Evolutionary conservation across 1,284 basidiomycete genomes (phyloP).

Genomic region (Sporisorium reilianum): DNA sequence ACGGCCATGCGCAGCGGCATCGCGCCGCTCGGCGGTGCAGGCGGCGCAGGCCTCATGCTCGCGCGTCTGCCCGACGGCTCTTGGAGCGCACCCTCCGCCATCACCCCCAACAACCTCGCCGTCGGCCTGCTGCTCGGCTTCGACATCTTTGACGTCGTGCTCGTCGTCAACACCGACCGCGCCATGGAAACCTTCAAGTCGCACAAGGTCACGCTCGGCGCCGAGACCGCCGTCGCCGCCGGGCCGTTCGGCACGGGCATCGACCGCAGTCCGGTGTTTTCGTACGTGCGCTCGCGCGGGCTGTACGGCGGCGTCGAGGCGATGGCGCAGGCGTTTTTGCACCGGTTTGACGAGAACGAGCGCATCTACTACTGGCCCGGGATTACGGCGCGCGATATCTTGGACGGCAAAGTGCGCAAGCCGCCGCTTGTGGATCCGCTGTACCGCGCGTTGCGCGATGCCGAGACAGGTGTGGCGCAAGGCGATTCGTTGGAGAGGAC

Average conservation of each 20-base stretch:
- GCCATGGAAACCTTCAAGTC: constrained; percentile 73
- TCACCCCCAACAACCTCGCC: constrained; percentile 73
- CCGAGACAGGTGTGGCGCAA: constrained; percentile 73
- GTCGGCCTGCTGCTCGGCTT: constrained; percentile 63
- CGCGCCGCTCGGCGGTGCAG: constrained; percentile 73
- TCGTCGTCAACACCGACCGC: constrained; percentile 71
- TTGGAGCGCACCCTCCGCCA: constrained; percentile 73
- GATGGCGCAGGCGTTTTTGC: constrained; percentile 60
- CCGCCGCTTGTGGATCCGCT: constrained; percentile 71
- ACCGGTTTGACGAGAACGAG: constrained; percentile 67
- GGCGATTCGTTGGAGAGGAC: constrained; percentile 64
- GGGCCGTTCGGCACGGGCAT: constrained; percentile 73
- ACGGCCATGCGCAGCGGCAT: constrained; percentile 72
- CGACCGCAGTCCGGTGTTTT: constrained; percentile 65
- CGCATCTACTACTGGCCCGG: constrained; percentile 67
- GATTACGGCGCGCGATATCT: constrained; percentile 60
- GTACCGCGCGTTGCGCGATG: constrained; percentile 71
- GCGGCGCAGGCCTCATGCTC: constrained; percentile 71
- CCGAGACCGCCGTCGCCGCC: constrained; percentile 72
- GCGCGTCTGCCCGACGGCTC: constrained; percentile 61
- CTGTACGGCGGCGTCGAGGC: constrained; percentile 68
- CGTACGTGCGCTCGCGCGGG: constrained; percentile 67
- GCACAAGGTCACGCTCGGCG: constrained; percentile 73
- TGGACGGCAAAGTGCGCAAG: constrained; percentile 64
- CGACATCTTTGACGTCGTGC: constrained; percentile 64